phyloP scores from a whole-genome alignment of 129 eudicot species.

The Pulicaria dysenterica region DNA sequence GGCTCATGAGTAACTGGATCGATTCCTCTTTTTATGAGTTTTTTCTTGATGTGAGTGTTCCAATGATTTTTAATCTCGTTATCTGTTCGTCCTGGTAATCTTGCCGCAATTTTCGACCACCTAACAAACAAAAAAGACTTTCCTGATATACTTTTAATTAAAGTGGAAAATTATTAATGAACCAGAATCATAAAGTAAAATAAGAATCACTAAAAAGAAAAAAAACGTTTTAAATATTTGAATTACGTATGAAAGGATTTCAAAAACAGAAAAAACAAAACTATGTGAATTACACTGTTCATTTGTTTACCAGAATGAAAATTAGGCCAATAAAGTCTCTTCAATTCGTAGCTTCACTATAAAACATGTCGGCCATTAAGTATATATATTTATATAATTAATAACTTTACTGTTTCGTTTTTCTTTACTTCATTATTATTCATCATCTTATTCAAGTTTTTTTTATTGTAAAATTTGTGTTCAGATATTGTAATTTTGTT shows the following conservation, averaged over 20 bases:
- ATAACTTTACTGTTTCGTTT: neutral
- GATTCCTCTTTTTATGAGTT: conserved; percentile 84
- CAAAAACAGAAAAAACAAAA: too few relatives aligned
- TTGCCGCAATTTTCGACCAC: conserved; percentile 95
- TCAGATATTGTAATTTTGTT: neutral
- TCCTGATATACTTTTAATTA: neutral
- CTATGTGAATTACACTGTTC: too few relatives aligned
- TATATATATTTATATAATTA: neutral
- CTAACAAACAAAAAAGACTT: conserved; percentile 34
- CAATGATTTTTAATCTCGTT: conserved; percentile 93
- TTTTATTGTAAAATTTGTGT: neutral
- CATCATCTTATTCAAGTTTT: neutral
- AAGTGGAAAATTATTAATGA: neutral
- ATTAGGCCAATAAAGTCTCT: conserved; percentile 8
- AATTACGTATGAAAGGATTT: too few relatives aligned
- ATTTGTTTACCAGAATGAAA: too few relatives aligned
- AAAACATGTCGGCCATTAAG: conserved; percentile 45
- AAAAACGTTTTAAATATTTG: neutral
- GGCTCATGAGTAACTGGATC: conserved; percentile 97
- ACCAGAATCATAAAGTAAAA: conserved; percentile 10
- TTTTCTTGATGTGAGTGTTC: conserved; percentile 96
- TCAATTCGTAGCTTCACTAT: conserved; percentile 26
- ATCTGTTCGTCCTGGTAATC: conserved; percentile 86
- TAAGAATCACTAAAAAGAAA: neutral
- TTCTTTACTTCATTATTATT: conserved; percentile 1